Percentiles rank a stretch among this genome's conserved stretches.
Conservation (phyloP, 176 grass and related monocot genomes). For the Pontederia crassipes region DNA sequence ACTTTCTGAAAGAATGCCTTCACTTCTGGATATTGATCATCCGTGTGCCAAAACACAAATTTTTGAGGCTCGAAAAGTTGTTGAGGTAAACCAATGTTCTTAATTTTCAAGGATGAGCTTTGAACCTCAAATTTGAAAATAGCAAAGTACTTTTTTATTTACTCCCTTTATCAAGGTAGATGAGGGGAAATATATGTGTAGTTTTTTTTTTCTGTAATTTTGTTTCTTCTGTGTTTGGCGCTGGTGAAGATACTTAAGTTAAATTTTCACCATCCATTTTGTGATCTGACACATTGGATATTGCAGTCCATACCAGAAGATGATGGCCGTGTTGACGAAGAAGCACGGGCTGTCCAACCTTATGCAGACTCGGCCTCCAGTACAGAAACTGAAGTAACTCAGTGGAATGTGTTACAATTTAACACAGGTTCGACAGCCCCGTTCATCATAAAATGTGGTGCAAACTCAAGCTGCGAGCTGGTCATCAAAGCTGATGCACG, state of each 20-base stretch:
- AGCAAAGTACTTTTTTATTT: no score
- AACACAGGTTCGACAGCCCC: slow-evolving; percentile 80
- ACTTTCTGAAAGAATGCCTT: slow-evolving; percentile 70
- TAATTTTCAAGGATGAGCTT: no score
- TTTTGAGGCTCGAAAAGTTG: slow-evolving; percentile 46
- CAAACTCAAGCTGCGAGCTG: slow-evolving; percentile 76
- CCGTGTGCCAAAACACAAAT: slow-evolving; percentile 88
- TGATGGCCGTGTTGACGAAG: slow-evolving; percentile 31
- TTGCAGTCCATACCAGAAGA: slow-evolving; percentile 67
- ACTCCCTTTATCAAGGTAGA: no score
- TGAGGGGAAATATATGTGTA: no score
- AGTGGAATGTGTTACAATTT: slow-evolving; percentile 94
- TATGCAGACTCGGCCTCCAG: slow-evolving; percentile 35
- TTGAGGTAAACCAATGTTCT: slow-evolving; percentile 44
- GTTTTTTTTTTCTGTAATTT: no score
- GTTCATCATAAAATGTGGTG: slow-evolving; percentile 96
- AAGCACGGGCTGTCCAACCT: slow-evolving; percentile 13
- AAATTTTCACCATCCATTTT: not conserved
- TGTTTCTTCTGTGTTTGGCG: no score
- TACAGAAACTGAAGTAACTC: slow-evolving; percentile 67
- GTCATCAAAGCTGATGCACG: slow-evolving; percentile 70
- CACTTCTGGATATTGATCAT: slow-evolving; percentile 96
- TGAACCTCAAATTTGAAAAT: no score
- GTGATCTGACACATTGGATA: slow-evolving; percentile 1
- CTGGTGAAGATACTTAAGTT: no score